Conservation (phyloP, 768 basidiomycete genomes). For the Candolleomyces aberdarensis region DNA sequence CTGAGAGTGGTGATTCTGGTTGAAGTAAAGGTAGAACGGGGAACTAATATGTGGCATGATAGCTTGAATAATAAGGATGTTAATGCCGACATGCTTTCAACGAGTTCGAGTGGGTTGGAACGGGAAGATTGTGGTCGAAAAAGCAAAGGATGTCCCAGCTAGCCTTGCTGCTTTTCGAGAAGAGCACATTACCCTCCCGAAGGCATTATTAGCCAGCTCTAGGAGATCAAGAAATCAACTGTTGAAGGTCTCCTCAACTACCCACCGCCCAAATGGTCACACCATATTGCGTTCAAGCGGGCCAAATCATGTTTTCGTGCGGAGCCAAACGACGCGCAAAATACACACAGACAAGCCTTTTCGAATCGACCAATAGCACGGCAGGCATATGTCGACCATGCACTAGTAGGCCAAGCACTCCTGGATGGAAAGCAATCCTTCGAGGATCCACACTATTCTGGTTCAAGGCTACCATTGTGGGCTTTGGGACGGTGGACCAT, state of each 20-base stretch:
- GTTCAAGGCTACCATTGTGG: neutral
- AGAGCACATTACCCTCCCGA: neutral
- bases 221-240: neutral
- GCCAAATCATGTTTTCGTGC: neutral
- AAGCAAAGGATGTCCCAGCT: neutral
- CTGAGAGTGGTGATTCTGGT: too few relatives aligned
- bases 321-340: neutral
- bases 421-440: neutral
- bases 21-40: too few relatives aligned
- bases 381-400: neutral
- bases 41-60: too few relatives aligned
- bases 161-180: neutral
- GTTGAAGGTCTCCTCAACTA: neutral
- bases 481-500: neutral
- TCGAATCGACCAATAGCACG: neutral
- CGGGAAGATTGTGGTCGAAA: neutral
- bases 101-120: neutral
- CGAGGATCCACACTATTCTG: neutral
- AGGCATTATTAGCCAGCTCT: neutral
- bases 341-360: neutral
- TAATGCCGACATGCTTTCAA: neutral
- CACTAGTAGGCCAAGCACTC: neutral
- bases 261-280: neutral
- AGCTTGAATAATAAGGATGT: neutral
- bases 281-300: neutral